Evolutionary conservation across 495 filamentous ascomycete species (phyloP), one percentile per base, ranked within the genome.

Genomic region (Hypoxylon lienhwacheense): DNA sequence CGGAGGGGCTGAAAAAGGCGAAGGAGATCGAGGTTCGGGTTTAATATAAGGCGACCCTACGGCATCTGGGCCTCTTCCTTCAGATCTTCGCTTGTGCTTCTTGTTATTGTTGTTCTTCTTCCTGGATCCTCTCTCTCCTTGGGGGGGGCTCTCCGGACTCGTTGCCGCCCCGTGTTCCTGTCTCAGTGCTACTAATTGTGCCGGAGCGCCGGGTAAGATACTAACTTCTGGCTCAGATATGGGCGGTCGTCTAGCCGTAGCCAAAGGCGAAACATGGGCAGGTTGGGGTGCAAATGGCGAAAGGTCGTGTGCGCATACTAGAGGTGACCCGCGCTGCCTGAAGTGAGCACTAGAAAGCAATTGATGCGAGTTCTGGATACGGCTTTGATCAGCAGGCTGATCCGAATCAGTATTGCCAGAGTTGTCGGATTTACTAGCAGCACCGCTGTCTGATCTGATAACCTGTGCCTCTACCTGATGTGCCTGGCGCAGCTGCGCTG

Each of bases 261-360:
- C 84, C 36, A 93, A 67, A 6, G 88, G 88, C 14, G 90, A 91
- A 15, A 93, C 86, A 57, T 88, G 83, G 24, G 86, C 84, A 22
- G 90, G 90, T 51, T 89, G 88, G 28, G 90, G 90, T 36, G 90
- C 90, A 56, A 87, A 73, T 19, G 90, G 89, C 12, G 86, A 87
- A 8, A 81, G 73, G 53, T 81, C 72, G 57, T 78, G 73, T 15
- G 66, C 65, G 41, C 70, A 70, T 26, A 78, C 56, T 26, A 76
- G 36, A 6, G 73, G 73, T 17, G 72, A 61, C 5, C 63, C 63
- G 19, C 45, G 61, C 12, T 59, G 68, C 57, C 48, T 61, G 51
- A 61, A 55, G 40, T 59, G 56, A 37, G 69, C 63, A 47, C 61
- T 61, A 54, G 71, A 59, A 50, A 72, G 59, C 29, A 60, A 65